These are phyloP conservation scores for Lojkania enalia DNA, from an alignment of 2,329 filamentous ascomycete species.

Conservation along the genomic window DNA sequence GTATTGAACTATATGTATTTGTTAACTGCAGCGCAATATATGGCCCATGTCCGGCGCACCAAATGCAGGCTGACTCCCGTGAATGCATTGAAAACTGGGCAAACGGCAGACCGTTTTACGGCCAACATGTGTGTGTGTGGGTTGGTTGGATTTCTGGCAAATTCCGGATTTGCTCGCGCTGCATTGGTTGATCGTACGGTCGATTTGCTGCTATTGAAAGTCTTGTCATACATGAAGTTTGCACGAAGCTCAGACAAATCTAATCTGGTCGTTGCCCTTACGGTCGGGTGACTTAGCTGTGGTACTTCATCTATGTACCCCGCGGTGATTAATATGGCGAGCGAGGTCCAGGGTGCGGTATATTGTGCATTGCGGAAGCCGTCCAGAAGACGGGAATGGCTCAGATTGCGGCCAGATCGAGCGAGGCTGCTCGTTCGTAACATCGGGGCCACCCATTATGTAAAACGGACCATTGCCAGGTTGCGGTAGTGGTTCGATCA, in stretches of 20 bases:
- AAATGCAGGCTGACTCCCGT: conserved; percentile 1
- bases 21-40: not conserved
- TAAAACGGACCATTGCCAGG: not conserved
- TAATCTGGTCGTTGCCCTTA: not conserved
- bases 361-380: conserved; percentile 23
- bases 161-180: too few species aligned
- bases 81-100: not conserved
- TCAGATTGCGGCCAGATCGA: conserved; percentile 16
- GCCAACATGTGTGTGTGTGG: too few species aligned
- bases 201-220: not conserved
- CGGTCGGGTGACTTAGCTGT: conserved; percentile 31
- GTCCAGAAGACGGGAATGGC: conserved; percentile 25
- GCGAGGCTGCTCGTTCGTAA: not conserved
- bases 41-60: not conserved
- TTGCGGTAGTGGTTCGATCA: not conserved
- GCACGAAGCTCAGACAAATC: not conserved
- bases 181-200: too few species aligned
- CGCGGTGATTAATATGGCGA: conserved; percentile 32
- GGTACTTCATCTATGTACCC: conserved; percentile 42
- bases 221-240: not conserved
- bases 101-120: too few species aligned
- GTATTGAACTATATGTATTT: too few species aligned
- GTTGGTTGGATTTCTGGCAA: too few species aligned
- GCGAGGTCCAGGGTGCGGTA: conserved; percentile 27
- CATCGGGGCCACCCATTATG: not conserved